Conservation (phyloP, 1,284 basidiomycete species). For the Peniophora sp. region DNA sequence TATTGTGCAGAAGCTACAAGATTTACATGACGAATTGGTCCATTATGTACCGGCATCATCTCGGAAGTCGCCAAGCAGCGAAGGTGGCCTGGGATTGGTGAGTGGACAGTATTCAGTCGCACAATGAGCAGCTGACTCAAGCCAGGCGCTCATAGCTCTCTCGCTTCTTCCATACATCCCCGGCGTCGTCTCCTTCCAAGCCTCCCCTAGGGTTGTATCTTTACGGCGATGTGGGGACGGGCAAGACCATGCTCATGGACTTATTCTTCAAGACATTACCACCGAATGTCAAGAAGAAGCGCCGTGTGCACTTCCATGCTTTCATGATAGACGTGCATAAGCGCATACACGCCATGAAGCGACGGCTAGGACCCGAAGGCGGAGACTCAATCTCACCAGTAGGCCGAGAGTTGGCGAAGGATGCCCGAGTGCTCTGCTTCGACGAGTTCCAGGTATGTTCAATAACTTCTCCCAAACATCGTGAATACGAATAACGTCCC, state of each 20-base stretch:
- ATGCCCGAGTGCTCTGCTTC: conserved; percentile 88
- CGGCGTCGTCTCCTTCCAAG: conserved; percentile 30
- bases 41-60: conserved; percentile 49
- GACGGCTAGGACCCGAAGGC: conserved; percentile 55
- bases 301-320: conserved; percentile 92
- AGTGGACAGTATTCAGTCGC: background rate
- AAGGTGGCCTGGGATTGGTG: too few species aligned
- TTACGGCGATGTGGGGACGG: conserved; percentile 96
- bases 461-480: conserved; percentile 13
- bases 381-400: conserved; percentile 88
- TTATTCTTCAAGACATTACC: conserved; percentile 92
- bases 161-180: conserved; percentile 50
- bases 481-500: conserved; percentile 2
- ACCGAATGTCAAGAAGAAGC: conserved; percentile 63
- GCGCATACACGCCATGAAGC: conserved; percentile 77
- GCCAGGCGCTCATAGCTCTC: conserved; percentile 38
- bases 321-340: conserved; percentile 99
- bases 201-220: conserved; percentile 87
- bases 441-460: conserved; percentile 96
- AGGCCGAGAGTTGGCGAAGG: conserved; percentile 80
- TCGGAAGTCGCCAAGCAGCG: too few species aligned
- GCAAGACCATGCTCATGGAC: conserved; percentile 99
- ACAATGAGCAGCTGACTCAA: conserved; percentile 5
- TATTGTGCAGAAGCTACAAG: conserved; percentile 80
- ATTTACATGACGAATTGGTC: conserved; percentile 68